phyloP scores from a whole-genome alignment of 2,329 filamentous ascomycete species.

The Pseudogymnoascus sp. region DNA sequence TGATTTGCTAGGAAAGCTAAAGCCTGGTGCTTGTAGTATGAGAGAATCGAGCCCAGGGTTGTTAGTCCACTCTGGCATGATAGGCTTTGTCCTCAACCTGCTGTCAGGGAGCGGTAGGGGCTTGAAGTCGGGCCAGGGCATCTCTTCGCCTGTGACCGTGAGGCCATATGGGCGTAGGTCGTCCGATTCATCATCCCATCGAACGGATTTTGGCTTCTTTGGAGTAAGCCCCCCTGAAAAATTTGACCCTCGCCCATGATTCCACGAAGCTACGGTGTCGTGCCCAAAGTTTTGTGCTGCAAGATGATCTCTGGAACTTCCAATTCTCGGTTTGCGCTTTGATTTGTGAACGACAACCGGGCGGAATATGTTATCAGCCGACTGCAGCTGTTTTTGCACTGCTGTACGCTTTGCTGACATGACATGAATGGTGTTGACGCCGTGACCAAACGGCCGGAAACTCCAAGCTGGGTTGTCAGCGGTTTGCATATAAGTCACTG shows the following conservation, averaged over 20 bases:
- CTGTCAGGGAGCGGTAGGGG: background rate
- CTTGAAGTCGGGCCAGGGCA: conserved; percentile 6
- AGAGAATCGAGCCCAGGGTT: conserved; percentile 7
- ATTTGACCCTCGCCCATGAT: conserved; percentile 1
- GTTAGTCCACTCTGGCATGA: conserved; percentile 7
- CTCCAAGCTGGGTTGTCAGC: conserved; percentile 22
- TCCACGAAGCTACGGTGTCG: background rate
- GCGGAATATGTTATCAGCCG: background rate
- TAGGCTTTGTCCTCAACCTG: background rate
- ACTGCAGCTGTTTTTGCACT: background rate
- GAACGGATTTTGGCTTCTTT: background rate
- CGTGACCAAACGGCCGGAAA: conserved; percentile 25
- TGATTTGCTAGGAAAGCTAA: background rate
- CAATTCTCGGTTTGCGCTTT: background rate
- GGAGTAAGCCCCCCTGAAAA: conserved; percentile 1
- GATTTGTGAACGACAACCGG: conserved; percentile 1
- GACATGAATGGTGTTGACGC: conserved; percentile 23
- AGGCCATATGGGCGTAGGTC: background rate
- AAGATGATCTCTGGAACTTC: background rate
- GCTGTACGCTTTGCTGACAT: conserved; percentile 19
- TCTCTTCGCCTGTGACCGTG: background rate
- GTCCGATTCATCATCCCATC: background rate
- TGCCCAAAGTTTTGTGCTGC: background rate
- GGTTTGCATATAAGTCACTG: conserved; percentile 25
- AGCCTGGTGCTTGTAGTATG: background rate